Base-by-base conservation (phyloP, 75 land plant genomes). In the Pseudotsuga menziesii region DNA sequence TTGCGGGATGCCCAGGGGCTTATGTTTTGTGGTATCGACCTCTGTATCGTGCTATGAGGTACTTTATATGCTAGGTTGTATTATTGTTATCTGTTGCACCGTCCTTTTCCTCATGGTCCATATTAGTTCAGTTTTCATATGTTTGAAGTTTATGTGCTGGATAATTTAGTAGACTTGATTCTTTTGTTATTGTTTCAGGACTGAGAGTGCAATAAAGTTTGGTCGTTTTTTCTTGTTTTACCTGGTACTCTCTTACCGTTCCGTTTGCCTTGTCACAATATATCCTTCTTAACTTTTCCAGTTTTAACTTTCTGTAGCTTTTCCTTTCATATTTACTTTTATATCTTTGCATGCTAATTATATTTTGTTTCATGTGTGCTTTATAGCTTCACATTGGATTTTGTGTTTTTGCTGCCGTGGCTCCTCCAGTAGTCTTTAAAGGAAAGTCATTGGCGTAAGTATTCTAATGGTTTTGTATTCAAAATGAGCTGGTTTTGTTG, bases 21-120 rank as follows among this genome's bases (percentile, higher is more conserved):
- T 92, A 96, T 86, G 91, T 92, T 11, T 77, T 92, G 81, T 96
- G 99, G 99, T 96, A 96, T 79, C 88, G 92, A 62, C 99, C 99
- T 52, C 89, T 96, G 57, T 96, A 96, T 85, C 88, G 91, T 64
- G 98, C 97, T 23, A 94, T 90, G 94, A 94, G 98, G 98, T 95
- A 88, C 55, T 48, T 26, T 69, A 17, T 48, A 48, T 27, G 17
- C 26, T 56, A 5, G 56, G 16, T 70, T 60, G 12, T 56, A 44
- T 27, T 35, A 2, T 52, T 17, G 22, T 81, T 81, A 48, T 58
- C 36, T 80, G 57, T 48, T 44, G 27, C 56, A 16, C 57, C 20
- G 20, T 57, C 56, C 60, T 74, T 25, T 26, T 39, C 56, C 3
- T 26, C 29, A n/a, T 72, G 2, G 32, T 3, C 16, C 22, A 41